Evolutionary conservation across 164 flowering plant species (phyloP).

Genomic region (Vitis amurensis): DNA sequence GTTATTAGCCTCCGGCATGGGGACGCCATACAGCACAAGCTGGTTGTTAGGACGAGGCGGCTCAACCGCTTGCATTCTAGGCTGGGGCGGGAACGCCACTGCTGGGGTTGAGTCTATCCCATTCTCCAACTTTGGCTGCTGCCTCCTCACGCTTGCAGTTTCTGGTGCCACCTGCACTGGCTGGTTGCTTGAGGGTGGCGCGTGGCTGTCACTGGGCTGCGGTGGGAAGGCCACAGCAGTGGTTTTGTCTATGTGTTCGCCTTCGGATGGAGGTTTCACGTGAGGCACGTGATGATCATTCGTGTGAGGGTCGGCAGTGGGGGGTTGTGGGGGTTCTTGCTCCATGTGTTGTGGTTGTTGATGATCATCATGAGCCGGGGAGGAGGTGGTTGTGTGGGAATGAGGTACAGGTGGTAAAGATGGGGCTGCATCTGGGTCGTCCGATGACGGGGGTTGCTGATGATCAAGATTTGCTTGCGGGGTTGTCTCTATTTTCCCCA

Average conservation of each 20-base stretch:
- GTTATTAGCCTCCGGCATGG: neutral
- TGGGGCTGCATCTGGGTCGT: neutral
- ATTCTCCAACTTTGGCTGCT: no score
- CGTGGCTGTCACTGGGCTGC: neutral
- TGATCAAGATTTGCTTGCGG: neutral
- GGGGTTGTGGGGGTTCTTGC: neutral
- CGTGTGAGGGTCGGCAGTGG: neutral
- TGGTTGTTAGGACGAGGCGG: neutral
- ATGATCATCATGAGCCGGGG: no score
- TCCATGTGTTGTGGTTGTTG: no score
- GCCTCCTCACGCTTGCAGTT: no score
- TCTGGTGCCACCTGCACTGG: neutral
- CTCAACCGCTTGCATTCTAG: neutral
- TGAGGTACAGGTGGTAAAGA: neutral
- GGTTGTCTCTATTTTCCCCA: neutral
- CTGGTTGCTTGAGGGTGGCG: slow-evolving; percentile 1
- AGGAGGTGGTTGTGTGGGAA: neutral
- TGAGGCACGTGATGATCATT: no score
- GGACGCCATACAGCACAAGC: neutral
- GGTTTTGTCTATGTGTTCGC: neutral
- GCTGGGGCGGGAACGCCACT: neutral
- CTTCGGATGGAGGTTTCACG: no score
- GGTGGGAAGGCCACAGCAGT: neutral
- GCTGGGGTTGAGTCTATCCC: neutral
- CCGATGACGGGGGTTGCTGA: neutral